Evolutionary conservation across 129 eudicot species (phyloP).

Genomic region (Pittosporum tobira): DNA sequence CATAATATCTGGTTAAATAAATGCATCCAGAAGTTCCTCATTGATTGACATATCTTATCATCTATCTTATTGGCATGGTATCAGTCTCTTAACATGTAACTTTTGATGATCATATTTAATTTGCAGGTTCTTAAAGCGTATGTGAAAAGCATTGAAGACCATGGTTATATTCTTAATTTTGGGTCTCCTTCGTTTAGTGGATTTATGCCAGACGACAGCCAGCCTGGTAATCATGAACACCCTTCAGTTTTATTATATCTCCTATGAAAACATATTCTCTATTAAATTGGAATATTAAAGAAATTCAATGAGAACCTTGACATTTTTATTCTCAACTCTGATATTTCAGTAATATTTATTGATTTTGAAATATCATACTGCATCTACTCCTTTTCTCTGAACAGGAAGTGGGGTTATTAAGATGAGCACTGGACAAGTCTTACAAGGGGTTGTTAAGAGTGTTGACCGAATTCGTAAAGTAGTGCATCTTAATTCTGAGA

Average conservation of each 20-base stretch:
- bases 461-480: constrained; percentile 75
- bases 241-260: background rate
- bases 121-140: constrained; percentile 75
- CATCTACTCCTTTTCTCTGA: background rate
- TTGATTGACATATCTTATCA: background rate
- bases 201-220: constrained; percentile 52
- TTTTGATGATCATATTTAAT: background rate
- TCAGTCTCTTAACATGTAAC: background rate
- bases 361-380: background rate
- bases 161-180: constrained; percentile 87
- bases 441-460: constrained; percentile 85
- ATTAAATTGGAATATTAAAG: no score
- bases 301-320: no score
- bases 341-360: no score
- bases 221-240: constrained; percentile 37
- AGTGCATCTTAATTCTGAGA: constrained; percentile 68
- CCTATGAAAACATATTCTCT: no score
- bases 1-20: no score
- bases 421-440: constrained; percentile 45
- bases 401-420: constrained; percentile 37
- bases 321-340: no score
- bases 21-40: no score
- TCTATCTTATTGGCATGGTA: background rate
- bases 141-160: constrained; percentile 96
- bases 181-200: constrained; percentile 75